phyloP scores from a whole-genome alignment of 805 yeast species.

The Zygoascus biomembranicola region DNA sequence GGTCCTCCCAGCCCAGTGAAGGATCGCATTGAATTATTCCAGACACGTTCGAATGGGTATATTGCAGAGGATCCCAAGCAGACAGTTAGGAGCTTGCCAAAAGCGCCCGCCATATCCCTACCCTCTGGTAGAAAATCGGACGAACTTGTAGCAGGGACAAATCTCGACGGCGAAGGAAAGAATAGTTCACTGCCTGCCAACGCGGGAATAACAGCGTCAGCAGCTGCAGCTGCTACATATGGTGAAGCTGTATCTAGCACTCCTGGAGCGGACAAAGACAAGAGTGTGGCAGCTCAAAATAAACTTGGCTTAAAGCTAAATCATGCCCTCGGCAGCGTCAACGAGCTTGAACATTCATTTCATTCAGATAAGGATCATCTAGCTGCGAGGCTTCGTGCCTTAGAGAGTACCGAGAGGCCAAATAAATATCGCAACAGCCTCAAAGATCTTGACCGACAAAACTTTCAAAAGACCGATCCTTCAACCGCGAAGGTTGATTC shows the following conservation, averaged over 20 bases:
- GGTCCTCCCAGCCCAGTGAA: background rate
- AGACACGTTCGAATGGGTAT: background rate
- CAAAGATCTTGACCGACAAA: too few relatives aligned
- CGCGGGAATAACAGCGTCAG: background rate
- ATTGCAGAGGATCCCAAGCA: background rate
- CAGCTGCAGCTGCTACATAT: background rate
- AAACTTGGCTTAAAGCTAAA: too few relatives aligned
- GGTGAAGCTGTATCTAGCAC: background rate
- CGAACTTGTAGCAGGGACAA: background rate
- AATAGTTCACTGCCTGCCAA: background rate
- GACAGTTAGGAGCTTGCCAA: too few relatives aligned
- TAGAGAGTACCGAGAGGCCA: too few relatives aligned
- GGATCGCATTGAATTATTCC: background rate
- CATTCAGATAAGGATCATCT: too few relatives aligned
- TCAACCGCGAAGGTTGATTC: too few relatives aligned
- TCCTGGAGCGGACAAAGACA: background rate
- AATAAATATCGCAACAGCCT: too few relatives aligned
- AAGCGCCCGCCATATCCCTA: too few relatives aligned
- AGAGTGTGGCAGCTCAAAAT: background rate
- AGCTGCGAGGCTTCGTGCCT: too few relatives aligned
- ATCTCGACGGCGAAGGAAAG: background rate
- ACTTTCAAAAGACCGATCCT: too few relatives aligned
- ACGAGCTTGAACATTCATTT: constrained; percentile 21
- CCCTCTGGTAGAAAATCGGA: background rate
- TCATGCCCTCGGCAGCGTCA: constrained; percentile 16